Evolutionary conservation across 2,329 filamentous ascomycete species (phyloP), one percentile per base, ranked within the genome.

Genomic region (Didymella arachidicola): DNA sequence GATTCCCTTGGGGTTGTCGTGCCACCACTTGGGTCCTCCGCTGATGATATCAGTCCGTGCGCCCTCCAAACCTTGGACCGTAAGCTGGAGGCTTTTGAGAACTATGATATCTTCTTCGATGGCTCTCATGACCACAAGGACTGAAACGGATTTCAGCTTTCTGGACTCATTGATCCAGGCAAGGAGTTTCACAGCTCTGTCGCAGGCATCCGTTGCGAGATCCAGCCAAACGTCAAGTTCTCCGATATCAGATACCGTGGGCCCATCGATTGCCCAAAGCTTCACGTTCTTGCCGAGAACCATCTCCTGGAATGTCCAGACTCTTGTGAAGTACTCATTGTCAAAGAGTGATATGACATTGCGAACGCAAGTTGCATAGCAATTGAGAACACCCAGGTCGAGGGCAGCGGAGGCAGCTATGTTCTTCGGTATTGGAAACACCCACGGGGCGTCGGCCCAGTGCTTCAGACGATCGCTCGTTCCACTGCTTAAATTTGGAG

Each of bases 261-360:
- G 30, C 32, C 32, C 22, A 27, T 43, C 41, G 7, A 43, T 43
- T 2, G 41, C 41, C 41, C 41, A 43, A 12, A 43, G 3, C 22
- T 6, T 26, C 1, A 43, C 14, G 14, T 43, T 43, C 25, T 43
- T 43, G 41, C 41, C 41, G 2, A 43, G 41, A 11, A 43, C 27
- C 41, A 43, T 43, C 41, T 43, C 41, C 25, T 43, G 41, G 14
- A 43, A 43, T 5, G 41, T 43, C 41, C 41, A 43, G 22, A 43
- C 41, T 7, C 41, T 27, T 2, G 41, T 43, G 25, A 43, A 43
- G 41, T 43, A 43, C 7, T 43, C 41, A 27, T 43, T 43, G 22
- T 16, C 25, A n/a, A 43, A 43, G 14, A 43, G 22, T 4, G 22
- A 43, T 10, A 43, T 27, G 25, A 43, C 25, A 8, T 43, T 43